Base-by-base conservation (phyloP, 148 eudicot genomes). In the Cornus kousa region DNA sequence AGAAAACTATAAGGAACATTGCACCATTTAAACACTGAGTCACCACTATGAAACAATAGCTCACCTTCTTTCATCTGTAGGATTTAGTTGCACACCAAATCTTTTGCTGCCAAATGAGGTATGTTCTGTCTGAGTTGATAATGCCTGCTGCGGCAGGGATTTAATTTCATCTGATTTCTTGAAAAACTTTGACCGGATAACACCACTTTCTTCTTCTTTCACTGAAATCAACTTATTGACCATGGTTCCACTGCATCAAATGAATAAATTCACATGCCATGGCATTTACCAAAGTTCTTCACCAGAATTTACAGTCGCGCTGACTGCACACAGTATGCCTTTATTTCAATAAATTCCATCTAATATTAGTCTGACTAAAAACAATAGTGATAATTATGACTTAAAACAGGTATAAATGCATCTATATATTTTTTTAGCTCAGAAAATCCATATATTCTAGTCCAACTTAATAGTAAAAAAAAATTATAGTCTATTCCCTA, bases 161-260 rank as follows among this genome's bases (percentile, higher is more conserved):
- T 82, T 80, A 57, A 66, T 79, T 79, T 80, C 87, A 79, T 72
- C 78, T 82, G 80, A 48, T 80, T 55, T 76, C 73, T 67, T 80
- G 70, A 85, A 86, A 81, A 53, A 77, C 74, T 79, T 89, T 43
- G 88, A 87, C 82, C 77, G 68, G 46, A 68, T 74, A 31, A 71
- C 68, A 69, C 62, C 73, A 68, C 80, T 76, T 66, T 68, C 83
- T 76, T 77, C 83, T 82, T 80, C 70, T 74, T 76, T 78, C 59
- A 59, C 73, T 75, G 75, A 33, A 28, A 31, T 68, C 78, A 78
- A 60, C 60, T 82, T 81, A 74, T 67, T 85, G 79, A 53, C 77
- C 67, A 78, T 79, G 70, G 81, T 70, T 74, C 80, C 84, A 76
- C 94, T 92, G 91, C 79, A 87, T 80, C 76, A 80, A 35, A 71